These are phyloP conservation scores for Luffa aegyptiaca DNA, from an alignment of 306 rosid genomes.

Conservation along the genomic window DNA sequence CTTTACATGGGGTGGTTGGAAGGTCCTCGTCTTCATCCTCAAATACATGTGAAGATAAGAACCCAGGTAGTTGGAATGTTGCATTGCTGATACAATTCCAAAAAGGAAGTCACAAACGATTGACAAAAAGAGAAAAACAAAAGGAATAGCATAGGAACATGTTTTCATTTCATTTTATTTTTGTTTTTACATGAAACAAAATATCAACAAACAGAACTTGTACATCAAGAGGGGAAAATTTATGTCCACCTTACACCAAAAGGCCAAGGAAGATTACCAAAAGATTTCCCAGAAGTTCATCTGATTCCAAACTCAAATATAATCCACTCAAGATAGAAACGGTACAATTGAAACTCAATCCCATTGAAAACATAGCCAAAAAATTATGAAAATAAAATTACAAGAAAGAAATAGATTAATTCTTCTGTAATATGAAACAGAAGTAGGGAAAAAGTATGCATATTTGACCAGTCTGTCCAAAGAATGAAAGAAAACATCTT, in stretches of 20 bases:
- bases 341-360: not conserved
- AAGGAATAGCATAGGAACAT: not conserved
- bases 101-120: not conserved
- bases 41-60: conserved; percentile 63
- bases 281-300: not conserved
- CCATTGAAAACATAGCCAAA: not conserved
- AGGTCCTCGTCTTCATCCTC: conserved; percentile 80
- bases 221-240: not conserved
- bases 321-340: not conserved
- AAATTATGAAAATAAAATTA: not conserved
- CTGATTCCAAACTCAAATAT: not conserved
- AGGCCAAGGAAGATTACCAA: not conserved
- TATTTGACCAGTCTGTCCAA: not conserved
- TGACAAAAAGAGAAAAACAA: not conserved
- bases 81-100: conserved; percentile 63
- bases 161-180: not conserved
- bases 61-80: conserved; percentile 90
- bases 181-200: not conserved
- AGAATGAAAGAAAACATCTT: not conserved
- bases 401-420: not conserved
- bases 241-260: not conserved
- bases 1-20: conserved; percentile 44
- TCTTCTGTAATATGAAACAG: not conserved
- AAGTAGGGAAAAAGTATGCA: not conserved
- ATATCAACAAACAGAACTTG: not conserved